These are phyloP conservation scores for Limtongozyma cylindracea DNA, from an alignment of 805 yeast species.

Conservation along the genomic window DNA sequence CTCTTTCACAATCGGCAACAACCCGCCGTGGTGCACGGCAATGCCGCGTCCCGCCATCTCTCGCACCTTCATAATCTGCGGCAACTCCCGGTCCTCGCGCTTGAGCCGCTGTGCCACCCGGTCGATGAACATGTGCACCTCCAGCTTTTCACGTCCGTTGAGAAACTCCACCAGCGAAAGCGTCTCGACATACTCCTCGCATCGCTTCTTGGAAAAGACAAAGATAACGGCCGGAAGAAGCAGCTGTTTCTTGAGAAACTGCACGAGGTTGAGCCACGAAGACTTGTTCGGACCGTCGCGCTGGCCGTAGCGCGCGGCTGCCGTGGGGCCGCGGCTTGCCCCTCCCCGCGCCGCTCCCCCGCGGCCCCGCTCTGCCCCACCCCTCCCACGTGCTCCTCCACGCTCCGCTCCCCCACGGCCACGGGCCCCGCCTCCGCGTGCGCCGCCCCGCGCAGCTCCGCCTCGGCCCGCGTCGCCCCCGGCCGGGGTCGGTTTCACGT, in stretches of 20 bases:
- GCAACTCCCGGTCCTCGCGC: slow-evolving; percentile 79
- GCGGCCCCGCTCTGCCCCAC: slow-evolving; percentile 1
- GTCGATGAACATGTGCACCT: slow-evolving; percentile 82
- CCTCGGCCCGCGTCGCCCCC: slow-evolving; percentile 17
- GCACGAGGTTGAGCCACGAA: slow-evolving; percentile 55
- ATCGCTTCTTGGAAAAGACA: slow-evolving; percentile 80
- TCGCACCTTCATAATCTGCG: slow-evolving; percentile 67
- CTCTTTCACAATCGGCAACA: slow-evolving; percentile 81
- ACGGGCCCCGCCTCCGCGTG: slow-evolving; percentile 3
- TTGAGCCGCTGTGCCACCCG: slow-evolving; percentile 69
- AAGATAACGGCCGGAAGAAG: slow-evolving; percentile 83
- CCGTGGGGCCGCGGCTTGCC: slow-evolving; percentile 8
- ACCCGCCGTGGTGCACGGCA: slow-evolving; percentile 90
- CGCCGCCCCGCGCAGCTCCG: slow-evolving; percentile 19
- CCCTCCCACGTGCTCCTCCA: slow-evolving; percentile 4
- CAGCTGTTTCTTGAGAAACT: slow-evolving; percentile 35
- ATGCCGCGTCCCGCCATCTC: slow-evolving; percentile 77
- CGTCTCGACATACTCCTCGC: slow-evolving; percentile 81
- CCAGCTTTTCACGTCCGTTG: slow-evolving; percentile 66
- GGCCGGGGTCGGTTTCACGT: slow-evolving; percentile 11
- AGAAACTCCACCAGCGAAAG: slow-evolving; percentile 56
- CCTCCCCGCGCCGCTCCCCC: slow-evolving; percentile 5
- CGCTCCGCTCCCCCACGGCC: slow-evolving; percentile 3
- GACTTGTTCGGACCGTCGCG: slow-evolving; percentile 54
- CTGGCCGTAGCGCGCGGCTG: slow-evolving; percentile 7